These are phyloP conservation scores for Penicillium ucsense DNA, from an alignment of 495 filamentous ascomycete species.

Conservation along the genomic window DNA sequence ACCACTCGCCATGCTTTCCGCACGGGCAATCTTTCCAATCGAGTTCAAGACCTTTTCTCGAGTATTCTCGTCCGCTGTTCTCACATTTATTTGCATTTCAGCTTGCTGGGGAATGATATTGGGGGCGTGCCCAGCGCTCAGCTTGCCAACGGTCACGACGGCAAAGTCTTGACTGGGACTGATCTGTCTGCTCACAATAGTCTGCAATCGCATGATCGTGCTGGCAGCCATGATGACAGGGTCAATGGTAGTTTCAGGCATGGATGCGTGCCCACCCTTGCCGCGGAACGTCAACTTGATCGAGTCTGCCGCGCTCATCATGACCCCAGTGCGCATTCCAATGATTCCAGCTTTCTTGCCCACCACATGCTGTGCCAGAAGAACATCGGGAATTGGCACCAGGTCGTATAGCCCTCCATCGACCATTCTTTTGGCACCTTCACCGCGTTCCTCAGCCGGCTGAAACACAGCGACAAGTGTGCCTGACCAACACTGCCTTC, in stretches of 20 bases:
- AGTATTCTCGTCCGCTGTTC: slow-evolving; percentile 29
- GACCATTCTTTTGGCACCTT: slow-evolving; percentile 51
- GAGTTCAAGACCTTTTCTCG: slow-evolving; percentile 32
- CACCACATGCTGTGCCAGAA: slow-evolving; percentile 50
- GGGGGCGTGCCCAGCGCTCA: slow-evolving; percentile 41
- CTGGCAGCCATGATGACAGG: slow-evolving; percentile 44
- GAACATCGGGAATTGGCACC: slow-evolving; percentile 39
- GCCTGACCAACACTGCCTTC: slow-evolving; percentile 41
- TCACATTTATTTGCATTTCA: slow-evolving; percentile 40
- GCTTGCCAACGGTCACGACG: slow-evolving; percentile 44
- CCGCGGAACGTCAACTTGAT: slow-evolving; percentile 39
- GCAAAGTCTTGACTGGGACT: slow-evolving; percentile 35
- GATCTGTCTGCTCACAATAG: slow-evolving; percentile 44
- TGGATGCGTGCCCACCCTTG: slow-evolving; percentile 42
- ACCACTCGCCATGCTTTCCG: slow-evolving; percentile 40
- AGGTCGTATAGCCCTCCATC: slow-evolving; percentile 50
- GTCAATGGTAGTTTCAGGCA: slow-evolving; percentile 45
- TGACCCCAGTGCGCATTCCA: slow-evolving; percentile 13
- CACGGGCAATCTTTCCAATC: slow-evolving; percentile 43
- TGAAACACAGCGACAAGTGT: slow-evolving; percentile 53
- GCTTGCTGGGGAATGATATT: slow-evolving; percentile 46
- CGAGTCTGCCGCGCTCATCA: slow-evolving; percentile 31
- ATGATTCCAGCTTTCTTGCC: slow-evolving; percentile 34
- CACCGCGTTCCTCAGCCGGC: slow-evolving; percentile 47
- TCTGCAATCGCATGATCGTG: slow-evolving; percentile 47